Conservation (phyloP, 139 green algal species). For the Chlorella sp. region DNA sequence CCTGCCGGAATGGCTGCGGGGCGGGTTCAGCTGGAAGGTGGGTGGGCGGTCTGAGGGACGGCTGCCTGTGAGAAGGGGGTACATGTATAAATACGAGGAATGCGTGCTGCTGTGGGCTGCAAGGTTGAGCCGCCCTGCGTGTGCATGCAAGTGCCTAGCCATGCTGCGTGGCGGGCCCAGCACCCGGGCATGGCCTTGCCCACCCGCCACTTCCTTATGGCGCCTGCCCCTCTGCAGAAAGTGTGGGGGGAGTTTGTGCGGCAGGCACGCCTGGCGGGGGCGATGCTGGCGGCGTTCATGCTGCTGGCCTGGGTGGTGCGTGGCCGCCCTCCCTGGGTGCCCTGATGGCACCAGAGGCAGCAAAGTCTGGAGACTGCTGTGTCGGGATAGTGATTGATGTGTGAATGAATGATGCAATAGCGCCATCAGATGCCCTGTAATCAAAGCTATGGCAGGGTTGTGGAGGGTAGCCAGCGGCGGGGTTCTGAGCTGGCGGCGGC, state of each 20-base stretch:
- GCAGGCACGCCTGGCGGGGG: background rate
- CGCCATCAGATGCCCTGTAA: too few species aligned
- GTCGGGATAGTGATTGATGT: too few species aligned
- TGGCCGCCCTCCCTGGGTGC: constrained; percentile 8
- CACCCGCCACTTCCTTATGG: background rate
- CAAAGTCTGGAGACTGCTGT: too few species aligned
- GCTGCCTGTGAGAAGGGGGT: too few species aligned
- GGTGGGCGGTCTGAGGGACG: background rate
- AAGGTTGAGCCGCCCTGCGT: too few species aligned
- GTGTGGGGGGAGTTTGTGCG: constrained; percentile 35
- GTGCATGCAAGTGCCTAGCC: background rate
- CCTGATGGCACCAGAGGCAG: background rate
- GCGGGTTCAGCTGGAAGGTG: constrained; percentile 38
- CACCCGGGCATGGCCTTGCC: background rate
- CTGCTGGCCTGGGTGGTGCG: constrained; percentile 3
- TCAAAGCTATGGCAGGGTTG: too few species aligned
- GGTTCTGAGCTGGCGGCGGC: too few species aligned
- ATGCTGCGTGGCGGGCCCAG: background rate
- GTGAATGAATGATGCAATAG: too few species aligned
- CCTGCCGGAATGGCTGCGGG: constrained; percentile 32
- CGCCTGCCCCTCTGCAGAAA: constrained; percentile 12
- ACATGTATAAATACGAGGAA: too few species aligned
- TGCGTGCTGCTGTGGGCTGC: background rate
- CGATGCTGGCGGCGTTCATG: constrained; percentile 23
- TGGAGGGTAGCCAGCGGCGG: too few species aligned